These are phyloP conservation scores for Jamesozyma spencerorum DNA, from an alignment of 805 yeast species.

Conservation along the genomic window DNA sequence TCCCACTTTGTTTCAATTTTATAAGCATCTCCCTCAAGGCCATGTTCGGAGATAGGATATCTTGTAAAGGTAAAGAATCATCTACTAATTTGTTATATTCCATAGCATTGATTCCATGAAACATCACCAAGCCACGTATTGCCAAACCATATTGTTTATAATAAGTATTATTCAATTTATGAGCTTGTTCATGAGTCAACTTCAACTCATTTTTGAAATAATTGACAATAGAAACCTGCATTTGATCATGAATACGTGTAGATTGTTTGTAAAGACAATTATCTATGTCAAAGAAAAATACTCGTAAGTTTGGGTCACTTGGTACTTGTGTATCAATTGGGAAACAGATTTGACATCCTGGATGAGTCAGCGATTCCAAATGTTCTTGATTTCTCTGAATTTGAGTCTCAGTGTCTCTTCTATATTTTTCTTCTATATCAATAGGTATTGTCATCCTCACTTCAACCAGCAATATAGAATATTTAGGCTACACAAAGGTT, in stretches of 20 bases:
- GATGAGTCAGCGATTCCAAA: slow-evolving; percentile 27
- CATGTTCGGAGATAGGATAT: slow-evolving; percentile 57
- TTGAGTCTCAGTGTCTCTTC: slow-evolving; percentile 18
- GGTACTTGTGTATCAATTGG: slow-evolving; percentile 18
- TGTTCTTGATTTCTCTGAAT: slow-evolving; percentile 27
- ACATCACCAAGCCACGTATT: slow-evolving; percentile 69
- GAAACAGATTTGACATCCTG: slow-evolving; percentile 28
- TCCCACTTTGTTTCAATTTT: slow-evolving; percentile 34
- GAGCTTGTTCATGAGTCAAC: slow-evolving; percentile 66
- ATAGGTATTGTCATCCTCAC: slow-evolving; percentile 8
- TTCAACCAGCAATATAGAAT: too few species aligned
- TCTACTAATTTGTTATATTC: slow-evolving; percentile 85
- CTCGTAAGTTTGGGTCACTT: slow-evolving; percentile 25
- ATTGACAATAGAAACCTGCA: slow-evolving; percentile 77
- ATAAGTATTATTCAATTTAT: slow-evolving; percentile 57
- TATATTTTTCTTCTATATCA: slow-evolving; percentile 8
- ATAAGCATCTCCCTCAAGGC: slow-evolving; percentile 45
- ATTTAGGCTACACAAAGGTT: too few species aligned
- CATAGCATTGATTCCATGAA: slow-evolving; percentile 69
- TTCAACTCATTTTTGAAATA: slow-evolving; percentile 61
- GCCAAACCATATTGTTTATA: slow-evolving; percentile 88
- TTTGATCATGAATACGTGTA: slow-evolving; percentile 68
- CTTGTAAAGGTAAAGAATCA: slow-evolving; percentile 81
- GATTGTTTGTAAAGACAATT: slow-evolving; percentile 78
- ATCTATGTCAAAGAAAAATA: slow-evolving; percentile 86